These are phyloP conservation scores for Gastroboletus turbinatus DNA, from an alignment of 1,284 basidiomycete genomes.

Conservation along the genomic window DNA sequence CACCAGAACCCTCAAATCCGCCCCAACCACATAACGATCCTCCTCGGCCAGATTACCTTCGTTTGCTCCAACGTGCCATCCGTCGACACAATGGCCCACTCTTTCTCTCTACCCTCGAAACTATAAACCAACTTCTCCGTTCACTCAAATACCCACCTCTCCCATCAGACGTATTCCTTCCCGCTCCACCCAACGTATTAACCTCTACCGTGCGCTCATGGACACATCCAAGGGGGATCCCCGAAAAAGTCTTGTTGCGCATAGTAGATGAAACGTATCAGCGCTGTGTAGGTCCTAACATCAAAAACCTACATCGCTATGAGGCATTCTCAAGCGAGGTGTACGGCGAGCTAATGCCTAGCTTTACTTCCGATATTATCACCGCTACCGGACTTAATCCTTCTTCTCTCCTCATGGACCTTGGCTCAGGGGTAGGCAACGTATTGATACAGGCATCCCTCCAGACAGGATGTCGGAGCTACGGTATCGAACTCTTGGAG, in stretches of 20 bases:
- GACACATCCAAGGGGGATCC: conserved; percentile 45
- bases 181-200: conserved; percentile 47
- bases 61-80: conserved; percentile 62
- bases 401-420: conserved; percentile 66
- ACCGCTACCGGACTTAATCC: conserved; percentile 54
- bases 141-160: conserved; percentile 61
- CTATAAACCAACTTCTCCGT: conserved; percentile 58
- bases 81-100: conserved; percentile 62
- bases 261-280: conserved; percentile 81
- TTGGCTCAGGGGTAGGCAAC: conserved; percentile 80
- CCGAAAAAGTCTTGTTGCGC: conserved; percentile 59
- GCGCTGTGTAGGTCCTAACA: conserved; percentile 70
- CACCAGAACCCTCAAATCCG: conserved; percentile 20
- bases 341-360: conserved; percentile 76
- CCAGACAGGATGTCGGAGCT: conserved; percentile 71
- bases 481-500: conserved; percentile 67
- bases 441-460: conserved; percentile 74
- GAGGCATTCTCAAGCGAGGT: conserved; percentile 73
- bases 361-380: conserved; percentile 65
- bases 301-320: conserved; percentile 62
- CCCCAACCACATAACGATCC: neutral
- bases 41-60: conserved; percentile 46
- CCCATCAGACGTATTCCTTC: conserved; percentile 46
- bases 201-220: conserved; percentile 48
- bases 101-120: conserved; percentile 59